Evolutionary conservation across 768 basidiomycete species (phyloP).

Genomic region (Boletus insuetus): DNA sequence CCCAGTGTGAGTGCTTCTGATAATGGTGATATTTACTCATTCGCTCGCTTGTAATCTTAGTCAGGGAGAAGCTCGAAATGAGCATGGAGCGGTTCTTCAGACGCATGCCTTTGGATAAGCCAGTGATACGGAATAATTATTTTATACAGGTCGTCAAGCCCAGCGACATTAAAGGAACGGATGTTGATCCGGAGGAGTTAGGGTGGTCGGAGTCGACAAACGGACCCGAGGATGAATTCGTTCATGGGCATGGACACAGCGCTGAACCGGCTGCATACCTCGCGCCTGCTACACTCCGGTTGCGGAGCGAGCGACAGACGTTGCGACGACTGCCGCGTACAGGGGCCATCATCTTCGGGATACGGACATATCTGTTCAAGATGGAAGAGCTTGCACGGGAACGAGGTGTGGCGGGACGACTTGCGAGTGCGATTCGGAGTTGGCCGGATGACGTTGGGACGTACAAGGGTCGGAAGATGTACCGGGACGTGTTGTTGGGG

Average conservation of each 20-base stretch:
- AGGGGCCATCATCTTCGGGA: constrained; percentile 67
- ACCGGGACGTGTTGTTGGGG: constrained; percentile 13
- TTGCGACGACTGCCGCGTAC: constrained; percentile 59
- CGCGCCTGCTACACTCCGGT: constrained; percentile 44
- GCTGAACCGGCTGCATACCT: constrained; percentile 18
- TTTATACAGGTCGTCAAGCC: constrained; percentile 40
- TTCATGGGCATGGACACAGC: constrained; percentile 29
- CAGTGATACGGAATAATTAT: constrained; percentile 73
- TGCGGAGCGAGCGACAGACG: constrained; percentile 66
- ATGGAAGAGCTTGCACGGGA: constrained; percentile 50
- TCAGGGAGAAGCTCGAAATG: constrained; percentile 57
- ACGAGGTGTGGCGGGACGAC: constrained; percentile 54
- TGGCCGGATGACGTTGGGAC: constrained; percentile 60
- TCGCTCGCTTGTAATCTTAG: constrained; percentile 31
- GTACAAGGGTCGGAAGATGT: constrained; percentile 30
- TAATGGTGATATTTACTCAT: background rate
- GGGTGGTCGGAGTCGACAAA: constrained; percentile 58
- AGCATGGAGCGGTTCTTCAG: constrained; percentile 72
- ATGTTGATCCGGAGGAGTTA: constrained; percentile 60
- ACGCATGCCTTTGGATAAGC: constrained; percentile 62
- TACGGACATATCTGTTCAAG: constrained; percentile 61
- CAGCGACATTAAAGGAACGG: background rate
- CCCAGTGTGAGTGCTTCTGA: constrained; percentile 52
- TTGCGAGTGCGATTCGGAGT: constrained; percentile 61
- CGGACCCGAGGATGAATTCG: constrained; percentile 50